phyloP scores from a whole-genome alignment of 2,329 filamentous ascomycete species.

The Helotiales sp. region DNA sequence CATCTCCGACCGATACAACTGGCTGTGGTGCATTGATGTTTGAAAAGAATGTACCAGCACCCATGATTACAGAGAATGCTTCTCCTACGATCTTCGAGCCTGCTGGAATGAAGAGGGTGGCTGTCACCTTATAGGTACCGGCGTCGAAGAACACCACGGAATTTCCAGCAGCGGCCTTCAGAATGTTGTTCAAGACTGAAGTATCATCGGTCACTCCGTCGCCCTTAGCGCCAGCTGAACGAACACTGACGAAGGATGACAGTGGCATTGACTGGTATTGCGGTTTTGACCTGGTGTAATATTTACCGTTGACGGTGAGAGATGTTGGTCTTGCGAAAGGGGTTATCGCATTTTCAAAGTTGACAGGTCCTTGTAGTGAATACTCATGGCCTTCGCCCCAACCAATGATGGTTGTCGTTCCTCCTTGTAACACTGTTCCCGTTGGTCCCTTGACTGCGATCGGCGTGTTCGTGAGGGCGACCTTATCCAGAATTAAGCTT shows the following conservation, averaged over 20 bases:
- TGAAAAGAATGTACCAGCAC: slow-evolving; percentile 44
- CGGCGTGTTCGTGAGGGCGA: slow-evolving; percentile 69
- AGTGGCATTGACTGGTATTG: slow-evolving; percentile 46
- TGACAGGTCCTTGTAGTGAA: slow-evolving; percentile 45
- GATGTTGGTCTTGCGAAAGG: slow-evolving; percentile 43
- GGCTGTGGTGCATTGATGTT: slow-evolving; percentile 45
- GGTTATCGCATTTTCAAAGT: slow-evolving; percentile 42
- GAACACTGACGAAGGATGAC: slow-evolving; percentile 44
- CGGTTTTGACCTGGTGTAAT: slow-evolving; percentile 53
- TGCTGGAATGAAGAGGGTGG: slow-evolving; percentile 47
- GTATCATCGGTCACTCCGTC: slow-evolving; percentile 62
- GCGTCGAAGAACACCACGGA: slow-evolving; percentile 57
- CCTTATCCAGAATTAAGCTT: slow-evolving; percentile 81
- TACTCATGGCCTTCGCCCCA: slow-evolving; percentile 82
- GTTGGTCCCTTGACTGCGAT: slow-evolving; percentile 65
- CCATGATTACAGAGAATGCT: slow-evolving; percentile 42
- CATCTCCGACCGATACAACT: slow-evolving; percentile 54
- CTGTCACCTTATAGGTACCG: slow-evolving; percentile 53
- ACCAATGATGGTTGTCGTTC: slow-evolving; percentile 67
- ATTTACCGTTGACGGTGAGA: slow-evolving; percentile 47
- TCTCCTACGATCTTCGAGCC: slow-evolving; percentile 42
- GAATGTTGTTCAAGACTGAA: slow-evolving; percentile 54
- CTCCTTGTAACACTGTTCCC: slow-evolving; percentile 65
- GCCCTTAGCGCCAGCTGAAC: slow-evolving; percentile 43
- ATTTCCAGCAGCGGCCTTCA: slow-evolving; percentile 48